Conservation (phyloP, 306 rosid species). For the Fragaria nilgerrensis region DNA sequence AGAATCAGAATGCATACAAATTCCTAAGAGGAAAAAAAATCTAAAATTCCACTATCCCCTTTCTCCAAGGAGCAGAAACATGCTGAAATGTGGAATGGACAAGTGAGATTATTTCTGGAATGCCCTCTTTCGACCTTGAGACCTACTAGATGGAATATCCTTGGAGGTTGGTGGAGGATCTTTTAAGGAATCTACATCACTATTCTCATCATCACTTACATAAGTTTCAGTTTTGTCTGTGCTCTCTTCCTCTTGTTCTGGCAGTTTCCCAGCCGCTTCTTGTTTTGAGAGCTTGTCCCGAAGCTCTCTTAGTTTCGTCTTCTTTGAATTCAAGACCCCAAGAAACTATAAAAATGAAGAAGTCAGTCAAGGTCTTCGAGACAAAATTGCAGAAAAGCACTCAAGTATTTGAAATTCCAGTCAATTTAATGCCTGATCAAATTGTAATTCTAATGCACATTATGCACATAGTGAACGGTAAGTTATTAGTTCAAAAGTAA, state of each 20-base stretch:
- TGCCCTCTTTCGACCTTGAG: slow-evolving; percentile 43
- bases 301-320: slow-evolving; percentile 70
- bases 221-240: slow-evolving; percentile 77
- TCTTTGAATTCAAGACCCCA: slow-evolving; percentile 82
- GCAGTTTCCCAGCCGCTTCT: slow-evolving; percentile 45
- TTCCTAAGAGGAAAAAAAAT: too few relatives aligned
- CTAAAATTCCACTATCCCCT: background rate
- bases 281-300: slow-evolving; percentile 53
- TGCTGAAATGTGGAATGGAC: background rate
- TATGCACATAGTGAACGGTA: background rate
- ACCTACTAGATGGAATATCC: slow-evolving; percentile 29
- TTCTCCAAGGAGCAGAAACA: background rate
- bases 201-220: slow-evolving; percentile 39
- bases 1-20: too few relatives aligned
- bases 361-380: slow-evolving; percentile 23
- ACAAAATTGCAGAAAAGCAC: background rate
- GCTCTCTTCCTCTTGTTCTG: slow-evolving; percentile 55
- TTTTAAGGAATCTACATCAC: slow-evolving; percentile 40
- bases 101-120: slow-evolving; percentile 15
- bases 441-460: background rate
- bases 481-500: background rate
- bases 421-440: background rate
- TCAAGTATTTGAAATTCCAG: background rate
- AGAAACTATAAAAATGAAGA: slow-evolving; percentile 55
- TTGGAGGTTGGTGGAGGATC: slow-evolving; percentile 40